Evolutionary conservation across 192 early-diverging fungal species (phyloP), one percentile per base, ranked within the genome.

Genomic region (Mortierella alpina): DNA sequence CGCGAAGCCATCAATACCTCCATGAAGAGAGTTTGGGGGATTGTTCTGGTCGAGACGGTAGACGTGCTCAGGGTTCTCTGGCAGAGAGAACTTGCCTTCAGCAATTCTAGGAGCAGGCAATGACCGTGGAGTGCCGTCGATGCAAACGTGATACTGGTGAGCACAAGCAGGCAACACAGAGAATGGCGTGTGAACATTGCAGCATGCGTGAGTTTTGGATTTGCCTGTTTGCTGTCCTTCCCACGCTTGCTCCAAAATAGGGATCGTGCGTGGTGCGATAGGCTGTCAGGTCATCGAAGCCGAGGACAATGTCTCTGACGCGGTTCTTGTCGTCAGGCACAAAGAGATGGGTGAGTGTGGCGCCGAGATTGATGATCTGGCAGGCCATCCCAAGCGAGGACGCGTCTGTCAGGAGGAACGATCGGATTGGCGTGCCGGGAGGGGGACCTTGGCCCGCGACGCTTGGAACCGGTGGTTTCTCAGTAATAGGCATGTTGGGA

Each of bases 171-270:
- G 49, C 17, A 14, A 11, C 17, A 17, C 49, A 50, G 49, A 17
- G 17, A 1, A 50, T 50, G 12, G 31, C 49, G 17, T 50, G 49
- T 17, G 49, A 50, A 14, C 12, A 22, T 14, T 55, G 54, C 54
- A 55, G 54, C 17, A 55, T 20, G 18, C 5, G 50, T 9, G 8
- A 64, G 18, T 31, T 56, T 53, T 60, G 55, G 15, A 7, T 63
- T 65, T 70, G 89, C 88, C 90, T 81, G 66, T 96, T 96, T 14
- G 93, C 95, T 11, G 85, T 87, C 7, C 94, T 87, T 59, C 95
- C 95, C 6, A 95, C 82, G 5, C 88, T 84, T n/a, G 90, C 91
- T 14, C 94, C 95, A 85, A 95, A 96, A 60, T 91, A 96, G 15
- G 91, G 90, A 44, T 91, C 89, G 52, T 89, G 73, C 15, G 72